Percentiles rank a stretch among this genome's conserved stretches.
Evolutionary conservation across 177 flowering plant species (phyloP).

Genomic region (Vitis hybrid): DNA sequence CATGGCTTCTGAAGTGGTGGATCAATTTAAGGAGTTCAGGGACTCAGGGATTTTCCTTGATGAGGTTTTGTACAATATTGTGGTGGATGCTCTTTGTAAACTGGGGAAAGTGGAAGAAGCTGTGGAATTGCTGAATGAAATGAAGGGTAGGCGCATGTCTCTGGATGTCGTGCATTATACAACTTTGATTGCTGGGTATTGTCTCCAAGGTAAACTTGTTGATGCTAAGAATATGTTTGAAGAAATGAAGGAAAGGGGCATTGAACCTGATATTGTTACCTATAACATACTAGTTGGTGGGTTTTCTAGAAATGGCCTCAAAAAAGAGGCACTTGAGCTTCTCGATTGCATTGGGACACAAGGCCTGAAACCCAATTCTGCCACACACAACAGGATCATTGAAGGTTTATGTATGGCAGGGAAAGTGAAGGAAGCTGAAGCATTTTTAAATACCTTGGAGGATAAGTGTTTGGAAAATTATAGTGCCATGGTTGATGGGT

Average conservation of each 20-base stretch:
- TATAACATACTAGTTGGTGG: slow-evolving; percentile 67
- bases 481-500: slow-evolving; percentile 69
- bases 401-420: slow-evolving; percentile 67
- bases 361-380: slow-evolving; percentile 45
- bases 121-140: slow-evolving; percentile 46
- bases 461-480: slow-evolving; percentile 44
- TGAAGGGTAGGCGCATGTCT: slow-evolving; percentile 42
- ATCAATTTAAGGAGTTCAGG: slow-evolving; percentile 35
- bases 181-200: slow-evolving; percentile 64
- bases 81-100: slow-evolving; percentile 61
- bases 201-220: slow-evolving; percentile 40
- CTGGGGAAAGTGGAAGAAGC: slow-evolving; percentile 63
- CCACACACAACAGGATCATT: slow-evolving; percentile 49
- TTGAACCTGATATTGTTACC: slow-evolving; percentile 55
- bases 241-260: slow-evolving; percentile 51
- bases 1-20: slow-evolving; percentile 37
- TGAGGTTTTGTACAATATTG: slow-evolving; percentile 50
- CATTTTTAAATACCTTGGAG: slow-evolving; percentile 37
- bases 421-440: slow-evolving; percentile 66
- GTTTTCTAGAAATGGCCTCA: slow-evolving; percentile 49
- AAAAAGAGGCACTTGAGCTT: slow-evolving; percentile 31
- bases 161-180: slow-evolving; percentile 68
- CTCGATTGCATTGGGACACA: slow-evolving; percentile 42
- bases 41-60: slow-evolving; percentile 54
- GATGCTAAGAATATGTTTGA: slow-evolving; percentile 46